Percentiles rank a stretch among this genome's conserved stretches.
Evolutionary conservation across 768 basidiomycete species (phyloP).

Genomic region (Trametes cinnabarina): DNA sequence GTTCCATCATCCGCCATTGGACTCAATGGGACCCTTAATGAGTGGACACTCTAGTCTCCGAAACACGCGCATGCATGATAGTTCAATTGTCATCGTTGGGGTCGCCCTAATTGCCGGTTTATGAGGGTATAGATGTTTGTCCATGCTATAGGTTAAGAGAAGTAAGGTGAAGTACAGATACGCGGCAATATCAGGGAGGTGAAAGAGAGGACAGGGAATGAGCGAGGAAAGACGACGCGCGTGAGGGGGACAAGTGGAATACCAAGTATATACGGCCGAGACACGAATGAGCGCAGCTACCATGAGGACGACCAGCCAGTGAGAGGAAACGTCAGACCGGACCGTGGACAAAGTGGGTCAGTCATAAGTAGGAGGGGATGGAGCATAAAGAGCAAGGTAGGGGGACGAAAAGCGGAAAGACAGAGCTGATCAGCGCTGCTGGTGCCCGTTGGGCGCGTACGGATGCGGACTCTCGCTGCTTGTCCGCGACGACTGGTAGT

Average conservation of each 20-base stretch:
- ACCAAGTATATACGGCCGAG: slow-evolving; percentile 9
- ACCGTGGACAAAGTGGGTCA: background rate
- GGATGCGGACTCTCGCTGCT: slow-evolving; percentile 30
- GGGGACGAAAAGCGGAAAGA: background rate
- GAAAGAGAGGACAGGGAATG: background rate
- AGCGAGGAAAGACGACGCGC: background rate
- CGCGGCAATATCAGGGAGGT: slow-evolving; percentile 9
- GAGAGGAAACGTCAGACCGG: slow-evolving; percentile 8
- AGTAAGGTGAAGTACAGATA: slow-evolving; percentile 27
- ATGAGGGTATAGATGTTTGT: slow-evolving; percentile 25
- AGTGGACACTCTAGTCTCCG: background rate
- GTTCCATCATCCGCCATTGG: background rate
- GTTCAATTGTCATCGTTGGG: slow-evolving; percentile 16
- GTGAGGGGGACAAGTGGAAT: background rate
- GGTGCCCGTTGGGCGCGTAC: slow-evolving; percentile 25
- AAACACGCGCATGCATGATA: slow-evolving; percentile 1
- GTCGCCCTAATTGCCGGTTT: slow-evolving; percentile 19
- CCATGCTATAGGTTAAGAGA: slow-evolving; percentile 24
- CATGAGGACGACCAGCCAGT: background rate
- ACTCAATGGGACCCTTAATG: too few relatives aligned
- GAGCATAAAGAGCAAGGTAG: slow-evolving; percentile 11
- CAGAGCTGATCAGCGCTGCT: slow-evolving; percentile 23
- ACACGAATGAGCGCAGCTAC: slow-evolving; percentile 12
- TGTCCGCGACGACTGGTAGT: slow-evolving; percentile 20
- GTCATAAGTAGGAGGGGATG: slow-evolving; percentile 3